Percentiles rank a stretch among this genome's conserved stretches.
Conservation (phyloP, 345 rosid genomes). For the Litchi chinensis region DNA sequence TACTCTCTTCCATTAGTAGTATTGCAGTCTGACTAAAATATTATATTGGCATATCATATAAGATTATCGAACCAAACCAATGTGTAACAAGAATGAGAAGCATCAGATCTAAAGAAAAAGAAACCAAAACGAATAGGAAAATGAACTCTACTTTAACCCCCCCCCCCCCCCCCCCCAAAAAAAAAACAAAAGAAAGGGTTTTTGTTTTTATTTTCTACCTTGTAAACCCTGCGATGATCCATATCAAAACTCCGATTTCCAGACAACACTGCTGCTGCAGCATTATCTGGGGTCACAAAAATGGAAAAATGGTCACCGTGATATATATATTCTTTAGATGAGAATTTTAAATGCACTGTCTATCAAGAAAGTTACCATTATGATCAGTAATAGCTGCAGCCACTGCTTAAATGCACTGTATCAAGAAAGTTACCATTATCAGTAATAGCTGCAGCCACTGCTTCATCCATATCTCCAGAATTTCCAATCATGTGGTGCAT, state of each 20-base stretch:
- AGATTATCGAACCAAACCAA: too few species aligned
- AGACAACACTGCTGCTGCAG: constrained; percentile 91
- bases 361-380: constrained; percentile 45
- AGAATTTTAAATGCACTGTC: background rate
- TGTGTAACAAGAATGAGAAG: too few species aligned
- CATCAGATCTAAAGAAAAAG: too few species aligned
- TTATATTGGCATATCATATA: too few species aligned
- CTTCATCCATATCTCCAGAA: constrained; percentile 86
- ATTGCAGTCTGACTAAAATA: too few species aligned
- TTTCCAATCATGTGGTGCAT: constrained; percentile 91
- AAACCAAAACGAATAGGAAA: too few species aligned
- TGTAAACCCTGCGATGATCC: background rate
- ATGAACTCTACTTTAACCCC: too few species aligned
- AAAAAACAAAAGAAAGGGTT: too few species aligned
- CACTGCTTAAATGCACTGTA: constrained; percentile 41
- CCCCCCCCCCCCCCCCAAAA: too few species aligned
- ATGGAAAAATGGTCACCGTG: constrained; percentile 9
- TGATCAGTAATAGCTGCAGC: constrained; percentile 80
- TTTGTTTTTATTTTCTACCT: background rate
- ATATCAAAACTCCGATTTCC: constrained; percentile 86
- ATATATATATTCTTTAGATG: constrained; percentile 18
- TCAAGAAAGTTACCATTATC: constrained; percentile 55
- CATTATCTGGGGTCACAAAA: constrained; percentile 54
- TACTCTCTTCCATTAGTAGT: too few species aligned
- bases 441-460: constrained; percentile 75